Base-by-base conservation (phyloP, 2,329 filamentous ascomycete genomes). In the Parafenestella ontariensis region DNA sequence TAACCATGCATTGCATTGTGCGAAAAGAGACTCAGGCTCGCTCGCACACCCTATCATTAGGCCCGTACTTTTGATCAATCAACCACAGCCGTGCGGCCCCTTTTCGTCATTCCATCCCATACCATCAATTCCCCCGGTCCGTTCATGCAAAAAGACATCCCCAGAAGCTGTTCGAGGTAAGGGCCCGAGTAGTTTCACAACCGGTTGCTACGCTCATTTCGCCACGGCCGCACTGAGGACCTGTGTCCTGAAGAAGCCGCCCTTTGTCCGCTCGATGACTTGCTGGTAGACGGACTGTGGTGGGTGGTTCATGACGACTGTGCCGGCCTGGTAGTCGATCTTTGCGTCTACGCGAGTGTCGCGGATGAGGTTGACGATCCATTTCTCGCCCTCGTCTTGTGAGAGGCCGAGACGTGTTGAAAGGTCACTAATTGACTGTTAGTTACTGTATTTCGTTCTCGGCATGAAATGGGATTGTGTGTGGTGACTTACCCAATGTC, bases 281-380 rank as follows among this genome's bases (percentile, higher is more conserved):
- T 99, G 94, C 82, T 97, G 94, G 81, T 99, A 98, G 65, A 99
- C 94, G 62, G 92, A 96, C 82, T 96, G 95, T 59, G 95, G 94
- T 46, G 94, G 95, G 81, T 99, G 95, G 83, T 99, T 98, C 94
- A 99, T 99, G 68, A 98, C 88, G 48, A 99, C 95, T 49, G 95
- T 98, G 74, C 95, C 95, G 80, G 96, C 91, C 83, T 98, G 92
- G 82, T 96, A 97, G 81, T 99, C 95, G 76, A 98, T 98, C 87
- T 99, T 99, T 72, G 95, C 95, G 75, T 99, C 95, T 61, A 99
- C 90, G 60, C 93, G 87, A 21, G 95, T 99, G 80, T 99, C 95
- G 62, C 95, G 89, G 80, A 99, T 99, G 62, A 99, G 85, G 83
- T 99, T 99, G 70, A 99, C 95, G 73, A 99, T 99, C 95, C 95